Evolutionary conservation across 2,329 filamentous ascomycete genomes (phyloP).

Genomic region (Delphinella strobiligena): DNA sequence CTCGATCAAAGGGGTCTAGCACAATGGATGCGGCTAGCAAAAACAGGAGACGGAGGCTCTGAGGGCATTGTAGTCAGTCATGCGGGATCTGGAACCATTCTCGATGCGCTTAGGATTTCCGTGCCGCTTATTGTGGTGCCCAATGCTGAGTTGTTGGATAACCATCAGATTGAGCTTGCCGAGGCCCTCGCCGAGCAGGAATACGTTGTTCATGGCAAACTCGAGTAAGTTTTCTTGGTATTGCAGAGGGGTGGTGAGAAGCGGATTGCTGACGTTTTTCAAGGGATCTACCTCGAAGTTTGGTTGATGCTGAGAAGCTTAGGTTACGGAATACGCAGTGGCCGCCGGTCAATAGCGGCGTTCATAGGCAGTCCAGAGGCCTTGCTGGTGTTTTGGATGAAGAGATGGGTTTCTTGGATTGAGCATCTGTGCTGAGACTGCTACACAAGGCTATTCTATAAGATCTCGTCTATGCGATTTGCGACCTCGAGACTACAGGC

Average conservation of each 20-base stretch:
- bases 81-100: constrained; percentile 80
- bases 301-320: constrained; percentile 37
- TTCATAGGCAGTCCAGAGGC: constrained; percentile 28
- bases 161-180: constrained; percentile 85
- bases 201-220: constrained; percentile 61
- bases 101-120: constrained; percentile 64
- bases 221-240: constrained; percentile 50
- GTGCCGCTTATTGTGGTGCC: constrained; percentile 80
- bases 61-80: constrained; percentile 77
- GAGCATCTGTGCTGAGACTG: constrained; percentile 5
- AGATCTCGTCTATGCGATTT: no score
- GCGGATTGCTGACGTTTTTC: not conserved
- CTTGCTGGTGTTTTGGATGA: constrained; percentile 43
- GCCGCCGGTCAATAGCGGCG: constrained; percentile 38
- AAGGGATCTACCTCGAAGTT: constrained; percentile 36
- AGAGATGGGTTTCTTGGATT: constrained; percentile 46
- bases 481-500: no score
- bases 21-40: constrained; percentile 44
- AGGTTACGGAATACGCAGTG: constrained; percentile 31
- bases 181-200: constrained; percentile 59
- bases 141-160: constrained; percentile 69
- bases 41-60: constrained; percentile 23
- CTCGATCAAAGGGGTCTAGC: constrained; percentile 51
- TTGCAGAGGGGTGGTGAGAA: no score
- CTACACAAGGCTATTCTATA: no score